Conservation (phyloP, 805 yeast genomes). For the Metschnikowia peoriensis region DNA sequence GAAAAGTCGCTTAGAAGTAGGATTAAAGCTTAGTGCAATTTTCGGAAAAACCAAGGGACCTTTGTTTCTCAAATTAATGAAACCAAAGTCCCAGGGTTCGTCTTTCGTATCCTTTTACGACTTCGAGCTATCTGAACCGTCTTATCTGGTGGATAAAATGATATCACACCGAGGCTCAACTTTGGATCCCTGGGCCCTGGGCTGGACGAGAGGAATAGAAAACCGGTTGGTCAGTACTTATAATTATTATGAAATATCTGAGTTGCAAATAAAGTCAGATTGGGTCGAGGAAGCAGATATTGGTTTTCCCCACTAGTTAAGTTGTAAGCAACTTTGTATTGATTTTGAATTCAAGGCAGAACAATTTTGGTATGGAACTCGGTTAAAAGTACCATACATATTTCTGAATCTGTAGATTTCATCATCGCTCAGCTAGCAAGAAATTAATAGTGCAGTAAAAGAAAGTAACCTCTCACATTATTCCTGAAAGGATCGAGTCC, state of each 20-base stretch:
- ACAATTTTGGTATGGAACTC: no score
- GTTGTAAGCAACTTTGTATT: no score
- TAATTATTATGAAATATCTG: slow-evolving; percentile 35
- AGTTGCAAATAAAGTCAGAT: slow-evolving; percentile 23
- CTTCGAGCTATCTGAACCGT: slow-evolving; percentile 28
- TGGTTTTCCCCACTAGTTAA: no score
- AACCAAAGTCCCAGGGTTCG: slow-evolving; percentile 36
- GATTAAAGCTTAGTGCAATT: slow-evolving; percentile 15
- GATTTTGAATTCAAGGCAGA: no score
- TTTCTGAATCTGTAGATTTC: no score
- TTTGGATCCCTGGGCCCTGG: slow-evolving; percentile 35
- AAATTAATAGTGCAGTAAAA: no score
- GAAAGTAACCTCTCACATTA: no score
- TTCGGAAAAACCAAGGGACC: slow-evolving; percentile 30
- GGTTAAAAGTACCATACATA: no score
- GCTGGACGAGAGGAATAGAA: slow-evolving; percentile 34
- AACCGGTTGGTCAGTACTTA: slow-evolving; percentile 29
- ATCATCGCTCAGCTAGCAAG: no score
- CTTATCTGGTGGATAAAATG: slow-evolving; percentile 33
- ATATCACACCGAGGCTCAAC: slow-evolving; percentile 19
- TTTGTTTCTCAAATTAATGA: slow-evolving; percentile 33
- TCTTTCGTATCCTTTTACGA: slow-evolving; percentile 36
- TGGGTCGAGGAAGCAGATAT: slow-evolving; percentile 42
- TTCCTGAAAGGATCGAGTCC: no score
- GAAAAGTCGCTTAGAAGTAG: slow-evolving; percentile 15